phyloP scores from a whole-genome alignment of 1,139 yeast species.

The Lodderomyces oxycetoniae region DNA sequence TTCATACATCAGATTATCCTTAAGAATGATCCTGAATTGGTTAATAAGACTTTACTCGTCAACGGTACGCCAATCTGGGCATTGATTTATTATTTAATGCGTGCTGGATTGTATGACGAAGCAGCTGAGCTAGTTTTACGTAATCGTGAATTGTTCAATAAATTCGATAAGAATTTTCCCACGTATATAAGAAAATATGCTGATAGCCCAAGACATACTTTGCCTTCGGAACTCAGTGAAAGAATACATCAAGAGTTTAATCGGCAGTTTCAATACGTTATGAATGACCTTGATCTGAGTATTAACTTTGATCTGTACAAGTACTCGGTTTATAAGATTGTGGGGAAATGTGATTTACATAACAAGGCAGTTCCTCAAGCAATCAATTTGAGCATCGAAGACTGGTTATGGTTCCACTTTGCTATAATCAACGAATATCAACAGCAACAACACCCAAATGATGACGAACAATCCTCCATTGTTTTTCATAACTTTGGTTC shows the following conservation, averaged over 20 bases:
- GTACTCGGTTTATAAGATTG: constrained; percentile 81
- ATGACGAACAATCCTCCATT: constrained; percentile 35
- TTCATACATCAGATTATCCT: constrained; percentile 54
- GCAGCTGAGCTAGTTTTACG: constrained; percentile 48
- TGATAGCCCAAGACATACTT: constrained; percentile 44
- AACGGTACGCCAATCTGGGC: constrained; percentile 95
- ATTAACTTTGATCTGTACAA: constrained; percentile 79
- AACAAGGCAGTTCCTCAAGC: constrained; percentile 68
- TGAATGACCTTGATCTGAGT: constrained; percentile 42
- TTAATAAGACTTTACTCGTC: constrained; percentile 40
- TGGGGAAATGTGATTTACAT: constrained; percentile 85
- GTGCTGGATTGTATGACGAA: constrained; percentile 78
- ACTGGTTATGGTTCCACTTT: constrained; percentile 95
- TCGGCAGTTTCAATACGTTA: constrained; percentile 71
- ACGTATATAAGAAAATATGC: constrained; percentile 70
- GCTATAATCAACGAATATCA: constrained; percentile 68
- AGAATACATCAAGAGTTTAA: constrained; percentile 77
- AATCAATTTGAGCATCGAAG: constrained; percentile 80
- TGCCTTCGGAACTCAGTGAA: constrained; percentile 66
- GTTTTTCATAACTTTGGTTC: constrained; percentile 71
- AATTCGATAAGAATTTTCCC: constrained; percentile 82
- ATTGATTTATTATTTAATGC: constrained; percentile 69
- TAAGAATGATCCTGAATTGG: constrained; percentile 30
- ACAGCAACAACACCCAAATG: constrained; percentile 19
- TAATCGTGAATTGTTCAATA: constrained; percentile 57